Percentiles rank a stretch among this genome's conserved stretches.
phyloP scores from a whole-genome alignment of 2,329 filamentous ascomycete genomes.

The Triangularia verruculosa region DNA sequence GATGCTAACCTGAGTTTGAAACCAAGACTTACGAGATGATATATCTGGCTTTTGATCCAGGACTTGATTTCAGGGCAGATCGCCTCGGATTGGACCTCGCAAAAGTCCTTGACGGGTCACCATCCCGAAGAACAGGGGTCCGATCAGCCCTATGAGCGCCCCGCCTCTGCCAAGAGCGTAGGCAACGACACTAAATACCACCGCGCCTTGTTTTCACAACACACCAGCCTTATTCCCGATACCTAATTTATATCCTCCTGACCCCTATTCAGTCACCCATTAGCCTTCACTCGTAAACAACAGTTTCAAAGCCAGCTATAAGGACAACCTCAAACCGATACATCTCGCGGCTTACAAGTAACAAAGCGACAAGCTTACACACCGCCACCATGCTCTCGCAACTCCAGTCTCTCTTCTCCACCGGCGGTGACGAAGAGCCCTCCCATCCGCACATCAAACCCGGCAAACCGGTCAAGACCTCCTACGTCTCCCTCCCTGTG shows the following conservation, averaged over 20 bases:
- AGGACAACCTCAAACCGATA: too few relatives aligned
- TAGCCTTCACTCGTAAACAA: too few relatives aligned
- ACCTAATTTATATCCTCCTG: not conserved
- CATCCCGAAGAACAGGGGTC: not conserved
- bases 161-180: not conserved
- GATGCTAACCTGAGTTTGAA: not conserved
- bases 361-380: not conserved
- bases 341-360: too few relatives aligned
- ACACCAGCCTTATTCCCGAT: not conserved
- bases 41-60: not conserved
- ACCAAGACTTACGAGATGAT: not conserved
- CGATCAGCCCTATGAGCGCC: not conserved
- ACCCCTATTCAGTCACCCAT: not conserved
- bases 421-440: not conserved
- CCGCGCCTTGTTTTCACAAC: not conserved
- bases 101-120: not conserved
- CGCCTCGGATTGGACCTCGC: not conserved
- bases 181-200: not conserved
- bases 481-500: constrained; percentile 34
- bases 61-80: not conserved
- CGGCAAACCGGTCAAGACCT: constrained; percentile 29
- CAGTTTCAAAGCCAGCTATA: too few relatives aligned
- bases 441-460: constrained; percentile 1
- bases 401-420: not conserved
- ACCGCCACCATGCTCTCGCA: constrained; percentile 4